phyloP scores from a whole-genome alignment of 345 rosid species.

The Salix exigua region DNA sequence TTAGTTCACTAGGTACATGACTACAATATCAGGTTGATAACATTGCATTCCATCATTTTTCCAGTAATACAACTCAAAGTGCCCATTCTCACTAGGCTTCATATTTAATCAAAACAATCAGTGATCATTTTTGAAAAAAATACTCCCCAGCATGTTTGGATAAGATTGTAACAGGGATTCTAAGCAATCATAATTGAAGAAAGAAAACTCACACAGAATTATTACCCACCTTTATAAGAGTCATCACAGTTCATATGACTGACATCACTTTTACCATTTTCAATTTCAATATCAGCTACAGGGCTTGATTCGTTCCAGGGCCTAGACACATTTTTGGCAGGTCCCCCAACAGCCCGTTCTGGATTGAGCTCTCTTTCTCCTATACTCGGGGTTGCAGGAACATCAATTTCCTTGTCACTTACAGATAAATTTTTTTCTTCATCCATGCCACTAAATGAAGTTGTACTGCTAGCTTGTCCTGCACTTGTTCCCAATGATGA shows the following conservation, averaged over 20 bases:
- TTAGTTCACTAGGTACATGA: no score
- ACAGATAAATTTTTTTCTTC: slow-evolving; percentile 35
- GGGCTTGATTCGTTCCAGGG: slow-evolving; percentile 32
- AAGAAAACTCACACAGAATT: slow-evolving; percentile 2
- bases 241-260: slow-evolving; percentile 18
- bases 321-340: slow-evolving; percentile 20
- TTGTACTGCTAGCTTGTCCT: slow-evolving; percentile 27
- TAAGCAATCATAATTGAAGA: slow-evolving; percentile 1
- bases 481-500: slow-evolving; percentile 22
- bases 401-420: slow-evolving; percentile 25
- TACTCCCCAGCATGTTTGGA: not conserved
- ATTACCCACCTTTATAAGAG: slow-evolving; percentile 26
- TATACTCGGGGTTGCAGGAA: slow-evolving; percentile 17
- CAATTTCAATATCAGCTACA: slow-evolving; percentile 11
- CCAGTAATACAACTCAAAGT: not conserved
- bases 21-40: no score
- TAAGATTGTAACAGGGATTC: not conserved
- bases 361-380: slow-evolving; percentile 25
- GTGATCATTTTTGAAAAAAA: not conserved
- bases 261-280: slow-evolving; percentile 28
- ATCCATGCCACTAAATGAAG: slow-evolving; percentile 26
- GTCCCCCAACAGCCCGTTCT: slow-evolving; percentile 20
- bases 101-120: not conserved
- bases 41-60: not conserved
- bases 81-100: not conserved